A percentile compares a stretch with the other conserved stretches of the same genome.
Conservation (phyloP, 2,329 filamentous ascomycete species). For the Neofusicoccum kwambonambiense region DNA sequence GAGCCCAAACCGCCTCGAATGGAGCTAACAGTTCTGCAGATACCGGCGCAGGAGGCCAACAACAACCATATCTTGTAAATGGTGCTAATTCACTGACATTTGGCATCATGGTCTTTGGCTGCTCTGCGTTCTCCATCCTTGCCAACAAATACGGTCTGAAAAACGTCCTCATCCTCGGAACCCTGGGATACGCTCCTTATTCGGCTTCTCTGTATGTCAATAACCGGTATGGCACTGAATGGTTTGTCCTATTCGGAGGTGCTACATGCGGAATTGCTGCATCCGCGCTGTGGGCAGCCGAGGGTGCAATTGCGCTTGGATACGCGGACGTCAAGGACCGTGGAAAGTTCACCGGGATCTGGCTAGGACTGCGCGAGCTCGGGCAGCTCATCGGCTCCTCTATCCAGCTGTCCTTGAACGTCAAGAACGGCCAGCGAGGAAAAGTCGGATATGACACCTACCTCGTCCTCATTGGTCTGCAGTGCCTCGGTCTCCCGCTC, state of each 20-base stretch:
- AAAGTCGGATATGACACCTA: constrained; percentile 47
- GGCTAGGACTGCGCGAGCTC: constrained; percentile 54
- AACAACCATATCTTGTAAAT: constrained; percentile 1
- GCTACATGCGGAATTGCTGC: constrained; percentile 36
- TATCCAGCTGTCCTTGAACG: constrained; percentile 53
- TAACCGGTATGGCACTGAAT: constrained; percentile 33
- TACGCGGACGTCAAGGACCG: constrained; percentile 49
- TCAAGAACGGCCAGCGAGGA: constrained; percentile 42
- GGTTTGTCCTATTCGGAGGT: constrained; percentile 35
- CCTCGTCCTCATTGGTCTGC: constrained; percentile 42
- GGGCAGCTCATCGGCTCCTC: constrained; percentile 54
- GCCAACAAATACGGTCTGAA: constrained; percentile 45
- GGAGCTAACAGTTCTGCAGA: not conserved
- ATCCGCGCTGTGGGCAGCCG: constrained; percentile 42
- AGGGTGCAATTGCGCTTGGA: constrained; percentile 44
- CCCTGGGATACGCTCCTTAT: constrained; percentile 33
- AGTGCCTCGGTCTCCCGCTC: constrained; percentile 48
- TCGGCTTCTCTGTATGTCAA: constrained; percentile 31
- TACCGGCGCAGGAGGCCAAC: constrained; percentile 2
- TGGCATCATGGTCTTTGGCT: constrained; percentile 12
- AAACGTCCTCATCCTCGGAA: constrained; percentile 32
- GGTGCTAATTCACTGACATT: constrained; percentile 8
- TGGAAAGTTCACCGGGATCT: constrained; percentile 40
- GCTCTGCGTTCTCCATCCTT: not conserved
- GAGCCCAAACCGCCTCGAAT: not conserved